Base-by-base conservation (phyloP, 2,329 filamentous ascomycete species). In the Colletotrichum magnum region DNA sequence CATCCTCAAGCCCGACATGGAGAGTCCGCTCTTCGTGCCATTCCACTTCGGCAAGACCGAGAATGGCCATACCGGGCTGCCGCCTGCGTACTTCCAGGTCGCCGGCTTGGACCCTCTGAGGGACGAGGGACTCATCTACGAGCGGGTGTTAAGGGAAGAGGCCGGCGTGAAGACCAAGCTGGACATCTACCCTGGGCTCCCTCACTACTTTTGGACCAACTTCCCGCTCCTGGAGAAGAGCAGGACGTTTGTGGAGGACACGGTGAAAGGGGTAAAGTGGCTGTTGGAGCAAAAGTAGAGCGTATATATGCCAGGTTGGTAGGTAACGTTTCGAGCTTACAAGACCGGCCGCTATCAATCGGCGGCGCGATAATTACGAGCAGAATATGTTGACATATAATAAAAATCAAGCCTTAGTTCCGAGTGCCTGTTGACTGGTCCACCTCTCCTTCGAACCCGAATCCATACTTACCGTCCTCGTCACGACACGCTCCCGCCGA, bases 51-150 rank as follows among this genome's bases (percentile, higher is more conserved):
- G 66, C 1, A 51, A 21, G 18, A 39, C 36, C 5, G 61, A 56
- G 1, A 21, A 66, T 16, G 66, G 66, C 4, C 66, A 69, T 24
- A 51, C 36, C 13, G 61, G 66, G 1, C 13, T 69, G n/a, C 61
- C 61, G n/a, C 61, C 61, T 32, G 61, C 56, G 4, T 69, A 69
- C 73, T 76, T 89, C 1, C 85, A 87, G 72, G 78, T 87, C 0
- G 82, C 80, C 69, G 87, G 86, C 12, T 68, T 84, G 67, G 87
- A 89, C 73, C 82, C 82, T 0, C 70, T 86, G 3, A 76, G 87
- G 4, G 87, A 89, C 67, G 87, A 88, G 62, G 84, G 78, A 0
- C 69, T 89, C 53, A 82, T 88, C 0, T 89, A 88, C 70, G 86
- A 87, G 71, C 75, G 80, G 47, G 73, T 84, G 2, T 72, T 89